Base-by-base conservation (phyloP, 768 basidiomycete genomes). In the Boletus edulis region DNA sequence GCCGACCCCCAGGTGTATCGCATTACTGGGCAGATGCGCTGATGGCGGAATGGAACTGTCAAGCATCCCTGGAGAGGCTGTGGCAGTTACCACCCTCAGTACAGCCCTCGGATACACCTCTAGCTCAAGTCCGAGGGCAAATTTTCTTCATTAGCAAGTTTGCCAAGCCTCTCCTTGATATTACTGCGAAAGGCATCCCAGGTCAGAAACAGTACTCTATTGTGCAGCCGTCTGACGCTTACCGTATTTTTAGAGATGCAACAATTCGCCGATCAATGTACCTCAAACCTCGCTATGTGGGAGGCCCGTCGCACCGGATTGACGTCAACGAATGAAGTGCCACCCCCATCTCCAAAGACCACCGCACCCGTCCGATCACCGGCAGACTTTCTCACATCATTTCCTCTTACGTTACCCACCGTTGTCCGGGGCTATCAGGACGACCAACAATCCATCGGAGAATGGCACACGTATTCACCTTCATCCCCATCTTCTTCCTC, bases 21-120 rank as follows among this genome's bases (percentile, higher is more conserved):
- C 84, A 90, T 63, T 86, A 92, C 59, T 99, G 97, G 97, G 94
- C 94, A 9, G 78, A 83, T 14, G 94, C 91, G 3, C 73, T 99
- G 38, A 82, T 88, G 72, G 78, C 86, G 51, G 97, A 99, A 73
- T 98, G 97, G 97, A 78, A 83, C 9, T 84, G 83, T 12, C 97
- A 99, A 70, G 89, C 93, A 2, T 75, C 79, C n/a, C 80, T 98
- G 5, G 97, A 99, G 69, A 79, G 82, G 58, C 81, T 85, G 51
- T 82, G 93, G 51, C 79, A 84, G 35, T 76, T 98, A 31, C 86
- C 87, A 29, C 73, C 78, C 9, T 78, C 80, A 3, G 77, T 85
- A n/a, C 69, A 68, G 39, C 73, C 71, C 39, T 73, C 77, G 29
- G 78, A 79, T 32, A 75, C 73, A 27, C 76, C 82, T 8, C 66